Evolutionary conservation across 176 grass and related monocot species (phyloP).

Genomic region (Tillandsia leiboldiana): DNA sequence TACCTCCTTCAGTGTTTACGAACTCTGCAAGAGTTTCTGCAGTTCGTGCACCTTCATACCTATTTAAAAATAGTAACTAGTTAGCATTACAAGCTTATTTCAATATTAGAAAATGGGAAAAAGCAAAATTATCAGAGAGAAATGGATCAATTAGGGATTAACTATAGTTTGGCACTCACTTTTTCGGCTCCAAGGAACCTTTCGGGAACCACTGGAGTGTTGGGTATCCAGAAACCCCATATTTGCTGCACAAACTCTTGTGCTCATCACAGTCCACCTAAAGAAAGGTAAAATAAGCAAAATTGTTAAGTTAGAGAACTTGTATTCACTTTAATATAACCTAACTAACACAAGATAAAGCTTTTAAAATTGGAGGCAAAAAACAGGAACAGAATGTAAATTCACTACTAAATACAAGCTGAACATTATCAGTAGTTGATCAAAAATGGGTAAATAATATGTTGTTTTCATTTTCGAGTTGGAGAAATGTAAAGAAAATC

Average conservation of each 20-base stretch:
- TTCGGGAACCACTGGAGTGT: constrained; percentile 97
- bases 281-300: constrained; percentile 10
- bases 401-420: no score
- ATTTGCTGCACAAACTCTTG: constrained; percentile 91
- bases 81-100: not conserved
- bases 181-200: constrained; percentile 91
- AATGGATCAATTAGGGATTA: constrained; percentile 9
- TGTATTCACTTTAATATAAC: not conserved
- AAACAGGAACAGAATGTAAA: not conserved
- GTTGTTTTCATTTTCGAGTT: no score
- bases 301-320: not conserved
- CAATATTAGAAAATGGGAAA: not conserved
- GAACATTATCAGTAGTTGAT: no score
- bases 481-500: not conserved
- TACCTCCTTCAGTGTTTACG: constrained; percentile 96
- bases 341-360: no score
- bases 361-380: no score
- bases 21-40: constrained; percentile 75
- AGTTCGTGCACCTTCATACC: constrained; percentile 78
- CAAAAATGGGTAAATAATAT: no score
- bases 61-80: constrained; percentile 16
- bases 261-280: constrained; percentile 97
- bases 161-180: constrained; percentile 33
- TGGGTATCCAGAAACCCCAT: constrained; percentile 91
- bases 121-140: not conserved